A percentile compares a stretch with the other conserved stretches of the same genome.
Conservation (phyloP, 2,329 filamentous ascomycete species). For the Xylaria multiplex region DNA sequence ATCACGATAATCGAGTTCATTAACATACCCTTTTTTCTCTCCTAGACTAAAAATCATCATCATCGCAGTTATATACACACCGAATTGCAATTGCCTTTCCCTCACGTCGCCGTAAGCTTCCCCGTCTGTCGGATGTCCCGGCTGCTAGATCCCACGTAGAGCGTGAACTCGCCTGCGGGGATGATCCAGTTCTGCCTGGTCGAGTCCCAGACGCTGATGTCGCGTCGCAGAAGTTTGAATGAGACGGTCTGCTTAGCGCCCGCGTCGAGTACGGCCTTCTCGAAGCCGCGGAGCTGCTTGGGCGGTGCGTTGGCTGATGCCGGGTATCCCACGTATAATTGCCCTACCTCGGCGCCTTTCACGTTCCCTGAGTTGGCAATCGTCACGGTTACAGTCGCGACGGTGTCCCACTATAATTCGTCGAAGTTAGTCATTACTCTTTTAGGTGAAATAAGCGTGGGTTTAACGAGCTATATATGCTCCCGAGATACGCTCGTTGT, state of each 20-base stretch:
- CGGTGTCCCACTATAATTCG: slow-evolving; percentile 50
- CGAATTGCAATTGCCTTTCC: background rate
- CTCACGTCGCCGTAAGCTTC: slow-evolving; percentile 44
- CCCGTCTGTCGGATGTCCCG: slow-evolving; percentile 56
- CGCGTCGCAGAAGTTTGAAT: slow-evolving; percentile 66
- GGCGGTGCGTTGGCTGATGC: slow-evolving; percentile 53
- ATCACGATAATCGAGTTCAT: slow-evolving; percentile 2
- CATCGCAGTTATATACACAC: background rate
- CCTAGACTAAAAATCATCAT: background rate
- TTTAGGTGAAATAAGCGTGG: too few relatives aligned
- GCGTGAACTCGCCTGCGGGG: slow-evolving; percentile 49
- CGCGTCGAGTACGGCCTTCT: slow-evolving; percentile 63
- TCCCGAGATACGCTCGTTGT: too few relatives aligned
- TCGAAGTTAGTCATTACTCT: too few relatives aligned
- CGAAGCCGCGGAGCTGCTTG: slow-evolving; percentile 69
- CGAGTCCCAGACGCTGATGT: slow-evolving; percentile 73
- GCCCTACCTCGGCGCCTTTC: slow-evolving; percentile 71
- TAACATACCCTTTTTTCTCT: background rate
- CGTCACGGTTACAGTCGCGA: slow-evolving; percentile 64
- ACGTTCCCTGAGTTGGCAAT: slow-evolving; percentile 73
- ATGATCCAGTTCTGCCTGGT: slow-evolving; percentile 66
- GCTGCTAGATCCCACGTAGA: slow-evolving; percentile 59
- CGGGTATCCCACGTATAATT: slow-evolving; percentile 65
- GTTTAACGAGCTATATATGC: too few relatives aligned
- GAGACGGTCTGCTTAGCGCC: slow-evolving; percentile 59